A percentile compares a stretch with the other conserved stretches of the same genome.
These are phyloP conservation scores for Rhynchosporium graminicola DNA, from an alignment of 2,329 filamentous ascomycete genomes.

Conservation along the genomic window DNA sequence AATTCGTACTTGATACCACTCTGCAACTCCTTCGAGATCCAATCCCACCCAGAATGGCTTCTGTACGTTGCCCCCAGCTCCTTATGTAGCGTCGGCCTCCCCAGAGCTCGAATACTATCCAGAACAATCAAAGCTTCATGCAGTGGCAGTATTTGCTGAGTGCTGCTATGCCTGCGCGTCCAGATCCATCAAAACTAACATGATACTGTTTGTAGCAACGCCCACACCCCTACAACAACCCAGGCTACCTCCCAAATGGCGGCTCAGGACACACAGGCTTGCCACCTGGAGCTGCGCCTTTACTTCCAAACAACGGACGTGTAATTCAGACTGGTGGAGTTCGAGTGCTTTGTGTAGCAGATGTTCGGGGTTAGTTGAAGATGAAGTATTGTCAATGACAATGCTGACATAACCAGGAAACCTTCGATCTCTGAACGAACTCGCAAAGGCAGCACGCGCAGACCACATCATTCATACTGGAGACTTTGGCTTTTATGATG, in stretches of 20 bases:
- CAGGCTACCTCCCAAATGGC: slow-evolving; percentile 62
- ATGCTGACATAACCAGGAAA: slow-evolving; percentile 65
- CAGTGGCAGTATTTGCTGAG: neutral
- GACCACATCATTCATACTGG: slow-evolving; percentile 99
- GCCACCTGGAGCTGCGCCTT: slow-evolving; percentile 61
- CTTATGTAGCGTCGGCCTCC: slow-evolving; percentile 19
- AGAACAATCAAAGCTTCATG: neutral
- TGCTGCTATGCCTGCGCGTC: slow-evolving; percentile 8
- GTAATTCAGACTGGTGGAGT: slow-evolving; percentile 66
- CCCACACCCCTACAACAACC: slow-evolving; percentile 40
- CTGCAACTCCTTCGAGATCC: slow-evolving; percentile 19
- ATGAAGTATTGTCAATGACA: slow-evolving; percentile 11
- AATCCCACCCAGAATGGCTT: slow-evolving; percentile 32
- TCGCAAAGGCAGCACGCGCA: slow-evolving; percentile 90
- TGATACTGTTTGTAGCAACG: slow-evolving; percentile 38
- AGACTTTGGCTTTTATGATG: slow-evolving; percentile 99
- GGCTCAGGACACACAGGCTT: slow-evolving; percentile 49
- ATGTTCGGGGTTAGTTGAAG: slow-evolving; percentile 63
- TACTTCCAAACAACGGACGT: slow-evolving; percentile 68
- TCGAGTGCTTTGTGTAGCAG: slow-evolving; percentile 69
- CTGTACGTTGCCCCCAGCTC: slow-evolving; percentile 33
- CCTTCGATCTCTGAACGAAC: slow-evolving; percentile 90
- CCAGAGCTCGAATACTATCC: slow-evolving; percentile 16
- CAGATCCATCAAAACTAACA: slow-evolving; percentile 29
- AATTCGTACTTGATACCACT: slow-evolving; percentile 15